A percentile compares a stretch with the other conserved stretches of the same genome.
These are phyloP conservation scores for Ophiostoma triangulosporum DNA, from an alignment of 2,329 filamentous ascomycete species.

Conservation along the genomic window DNA sequence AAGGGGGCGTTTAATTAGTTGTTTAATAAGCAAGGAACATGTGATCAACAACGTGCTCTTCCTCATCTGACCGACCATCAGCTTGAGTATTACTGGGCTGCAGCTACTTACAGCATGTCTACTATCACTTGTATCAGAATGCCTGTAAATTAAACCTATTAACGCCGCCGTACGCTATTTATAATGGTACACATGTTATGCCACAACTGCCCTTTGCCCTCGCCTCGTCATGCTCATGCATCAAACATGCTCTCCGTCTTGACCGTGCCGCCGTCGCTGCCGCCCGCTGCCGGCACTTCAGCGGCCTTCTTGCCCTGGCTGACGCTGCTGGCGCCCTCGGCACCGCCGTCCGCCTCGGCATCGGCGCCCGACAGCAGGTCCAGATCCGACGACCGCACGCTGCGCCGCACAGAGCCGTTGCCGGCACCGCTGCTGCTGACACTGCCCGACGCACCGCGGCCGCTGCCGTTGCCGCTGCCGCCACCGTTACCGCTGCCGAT, in stretches of 20 bases:
- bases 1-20: too few relatives aligned
- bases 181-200: too few relatives aligned
- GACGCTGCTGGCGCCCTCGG: background rate
- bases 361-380: conserved; percentile 64
- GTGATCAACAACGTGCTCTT: too few relatives aligned
- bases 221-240: background rate
- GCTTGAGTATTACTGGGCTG: too few relatives aligned
- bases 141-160: too few relatives aligned
- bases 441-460: conserved; percentile 20
- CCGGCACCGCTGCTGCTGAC: background rate
- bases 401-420: conserved; percentile 38
- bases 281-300: background rate
- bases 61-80: too few relatives aligned
- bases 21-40: too few relatives aligned
- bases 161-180: too few relatives aligned
- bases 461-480: conserved; percentile 17
- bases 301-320: background rate
- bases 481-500: conserved; percentile 5
- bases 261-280: background rate
- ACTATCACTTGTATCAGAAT: too few relatives aligned
- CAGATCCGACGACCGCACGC: conserved; percentile 52
- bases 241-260: conserved; percentile 1
- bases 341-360: conserved; percentile 43
- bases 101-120: too few relatives aligned
- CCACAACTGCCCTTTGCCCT: too few relatives aligned